Evolutionary conservation across 768 basidiomycete species (phyloP), one percentile per base, ranked within the genome.

Genomic region (Cystobasidium tubakii): DNA sequence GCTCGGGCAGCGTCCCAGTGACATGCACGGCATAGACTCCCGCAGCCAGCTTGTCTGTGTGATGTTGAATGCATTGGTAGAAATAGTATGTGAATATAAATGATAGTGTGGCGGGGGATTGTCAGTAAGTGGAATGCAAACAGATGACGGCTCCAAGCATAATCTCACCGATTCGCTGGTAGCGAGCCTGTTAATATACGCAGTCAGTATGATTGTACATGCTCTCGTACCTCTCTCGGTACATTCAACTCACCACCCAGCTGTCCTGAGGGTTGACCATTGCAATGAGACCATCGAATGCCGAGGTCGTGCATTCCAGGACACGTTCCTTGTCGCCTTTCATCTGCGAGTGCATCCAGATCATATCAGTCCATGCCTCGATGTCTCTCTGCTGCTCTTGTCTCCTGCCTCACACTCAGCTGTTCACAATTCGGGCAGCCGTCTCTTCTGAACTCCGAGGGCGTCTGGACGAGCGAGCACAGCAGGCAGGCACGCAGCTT

Each of bases 361-460:
- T 27, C 34, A 50, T 27, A n/a, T n/a, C n/a, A n/a, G n/a, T n/a
- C n/a, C n/a, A n/a, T n/a, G n/a, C n/a, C n/a, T n/a, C n/a, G n/a
- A n/a, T n/a, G n/a, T n/a, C n/a, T n/a, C n/a, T n/a, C n/a, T n/a
- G n/a, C n/a, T n/a, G n/a, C n/a, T n/a, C n/a, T 15, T 39, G 39
- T 39, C 39, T 46, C 29, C 17, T 63, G 44, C 19, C 66, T 70
- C 74, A 94, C 95, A 85, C 93, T 89, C 81, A 98, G 86, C 77
- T 94, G 85, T 80, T 95, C 91, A 80, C 96, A 99, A 81, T 99
- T 99, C 54, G 95, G 95, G 81, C 96, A 99, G 4, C 96, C 96
- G 25, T 84, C 82, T 77, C 86, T 88, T 53, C 88, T 84, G 81
- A 97, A 99, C 77, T 97, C 95, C 46, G 84, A 83, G 0, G 91